These are phyloP conservation scores for Alternaria dauci DNA, from an alignment of 2,329 filamentous ascomycete species.

Conservation along the genomic window DNA sequence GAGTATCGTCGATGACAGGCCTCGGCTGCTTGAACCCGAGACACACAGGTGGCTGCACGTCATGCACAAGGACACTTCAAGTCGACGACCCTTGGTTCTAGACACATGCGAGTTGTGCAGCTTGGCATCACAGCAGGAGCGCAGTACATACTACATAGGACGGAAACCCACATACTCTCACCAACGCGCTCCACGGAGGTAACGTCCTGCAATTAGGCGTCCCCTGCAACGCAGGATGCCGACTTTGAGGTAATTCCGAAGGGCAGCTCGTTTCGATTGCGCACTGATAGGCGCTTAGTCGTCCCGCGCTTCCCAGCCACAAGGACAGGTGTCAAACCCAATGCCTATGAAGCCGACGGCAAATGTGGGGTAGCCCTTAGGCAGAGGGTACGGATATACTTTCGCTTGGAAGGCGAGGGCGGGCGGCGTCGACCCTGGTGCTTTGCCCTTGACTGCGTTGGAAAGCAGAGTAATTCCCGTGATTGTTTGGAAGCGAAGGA, in stretches of 20 bases:
- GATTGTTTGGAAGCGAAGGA: conserved; percentile 15
- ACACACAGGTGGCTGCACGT: conserved; percentile 8
- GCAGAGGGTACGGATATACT: conserved; percentile 2
- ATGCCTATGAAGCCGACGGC: conserved; percentile 12
- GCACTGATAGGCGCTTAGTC: conserved; percentile 15
- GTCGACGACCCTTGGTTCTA: conserved; percentile 11
- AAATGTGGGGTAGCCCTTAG: conserved; percentile 15
- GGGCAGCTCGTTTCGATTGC: conserved; percentile 4
- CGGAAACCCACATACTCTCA: conserved; percentile 2
- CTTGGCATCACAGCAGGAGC: conserved; percentile 14
- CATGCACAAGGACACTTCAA: conserved; percentile 13
- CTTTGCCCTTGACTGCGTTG: conserved; percentile 12
- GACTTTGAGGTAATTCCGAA: conserved; percentile 6
- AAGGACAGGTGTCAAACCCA: conserved; percentile 18
- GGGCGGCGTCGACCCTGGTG: conserved; percentile 7
- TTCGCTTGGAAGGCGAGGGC: conserved; percentile 7
- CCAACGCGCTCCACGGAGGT: conserved; percentile 8
- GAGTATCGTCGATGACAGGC: conserved; percentile 13
- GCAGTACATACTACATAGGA: conserved; percentile 10
- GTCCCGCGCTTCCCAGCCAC: conserved; percentile 16
- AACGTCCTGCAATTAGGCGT: conserved; percentile 6
- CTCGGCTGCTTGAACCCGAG: not conserved
- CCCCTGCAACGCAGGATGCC: conserved; percentile 14
- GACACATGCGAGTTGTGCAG: conserved; percentile 10
- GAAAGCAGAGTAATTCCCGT: conserved; percentile 13